Conservation (phyloP, 1,284 basidiomycete species). For the Meripilus lineatus region DNA sequence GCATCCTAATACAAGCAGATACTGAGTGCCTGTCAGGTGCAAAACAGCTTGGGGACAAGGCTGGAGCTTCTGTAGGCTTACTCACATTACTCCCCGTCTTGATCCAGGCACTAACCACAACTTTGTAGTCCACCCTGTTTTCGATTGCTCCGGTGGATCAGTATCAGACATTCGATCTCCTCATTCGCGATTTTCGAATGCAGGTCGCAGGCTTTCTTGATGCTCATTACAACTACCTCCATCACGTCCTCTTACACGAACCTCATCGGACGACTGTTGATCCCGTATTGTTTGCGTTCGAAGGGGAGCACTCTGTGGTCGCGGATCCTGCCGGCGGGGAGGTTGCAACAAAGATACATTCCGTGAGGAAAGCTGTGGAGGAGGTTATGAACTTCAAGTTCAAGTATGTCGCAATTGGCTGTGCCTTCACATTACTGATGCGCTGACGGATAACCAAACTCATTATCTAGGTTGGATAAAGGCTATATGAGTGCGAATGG, state of each 20-base stretch:
- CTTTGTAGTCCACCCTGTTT: background rate
- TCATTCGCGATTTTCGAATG: conserved; percentile 33
- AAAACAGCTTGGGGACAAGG: background rate
- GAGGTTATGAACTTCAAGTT: conserved; percentile 33
- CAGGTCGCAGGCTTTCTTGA: conserved; percentile 36
- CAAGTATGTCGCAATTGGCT: conserved; percentile 37
- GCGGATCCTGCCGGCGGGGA: conserved; percentile 35
- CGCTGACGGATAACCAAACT: no score
- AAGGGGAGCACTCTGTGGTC: conserved; percentile 51
- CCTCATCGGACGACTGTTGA: background rate
- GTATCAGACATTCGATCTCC: conserved; percentile 32
- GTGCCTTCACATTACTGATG: no score
- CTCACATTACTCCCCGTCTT: no score
- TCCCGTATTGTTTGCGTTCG: conserved; percentile 40
- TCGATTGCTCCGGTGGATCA: background rate
- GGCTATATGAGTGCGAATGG: no score
- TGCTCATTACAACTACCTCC: conserved; percentile 35
- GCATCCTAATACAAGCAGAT: no score
- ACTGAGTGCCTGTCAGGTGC: background rate
- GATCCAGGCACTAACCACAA: background rate
- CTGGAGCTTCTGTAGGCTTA: no score
- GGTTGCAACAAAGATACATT: conserved; percentile 28
- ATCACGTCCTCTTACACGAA: conserved; percentile 21
- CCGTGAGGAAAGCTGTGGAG: conserved; percentile 33
- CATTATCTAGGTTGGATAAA: no score